Percentiles rank a stretch among this genome's conserved stretches.
Evolutionary conservation across 208 protist species (phyloP).

Genomic region (Leptomonas seymouri): DNA sequence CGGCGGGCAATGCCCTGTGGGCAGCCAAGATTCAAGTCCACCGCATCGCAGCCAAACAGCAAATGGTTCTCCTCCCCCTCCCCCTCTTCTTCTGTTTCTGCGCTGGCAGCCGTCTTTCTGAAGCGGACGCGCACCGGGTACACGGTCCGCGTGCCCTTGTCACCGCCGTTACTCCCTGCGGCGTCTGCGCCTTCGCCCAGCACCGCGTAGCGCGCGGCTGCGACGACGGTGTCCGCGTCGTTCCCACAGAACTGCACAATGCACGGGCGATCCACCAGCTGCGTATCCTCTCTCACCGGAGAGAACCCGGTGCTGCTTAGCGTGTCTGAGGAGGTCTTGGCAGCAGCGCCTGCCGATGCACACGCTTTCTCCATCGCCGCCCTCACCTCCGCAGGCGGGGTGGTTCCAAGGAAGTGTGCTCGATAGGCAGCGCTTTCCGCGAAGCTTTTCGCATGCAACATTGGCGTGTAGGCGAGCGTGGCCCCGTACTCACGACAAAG

Average conservation of each 20-base stretch:
- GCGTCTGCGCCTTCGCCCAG: slow-evolving; percentile 40
- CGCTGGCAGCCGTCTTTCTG: background rate
- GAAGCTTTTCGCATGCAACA: slow-evolving; percentile 85
- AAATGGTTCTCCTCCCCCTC: background rate
- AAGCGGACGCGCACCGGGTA: slow-evolving; percentile 12
- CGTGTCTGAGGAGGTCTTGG: no score
- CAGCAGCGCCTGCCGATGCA: background rate
- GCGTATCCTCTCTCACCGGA: background rate
- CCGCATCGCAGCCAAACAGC: slow-evolving; percentile 77
- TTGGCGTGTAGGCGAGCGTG: slow-evolving; percentile 87
- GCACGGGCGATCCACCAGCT: slow-evolving; percentile 68
- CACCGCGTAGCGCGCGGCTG: slow-evolving; percentile 60
- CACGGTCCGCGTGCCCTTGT: background rate
- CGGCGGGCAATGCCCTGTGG: slow-evolving; percentile 93
- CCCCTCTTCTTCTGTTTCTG: background rate
- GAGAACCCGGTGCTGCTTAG: background rate
- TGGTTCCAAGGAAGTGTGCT: slow-evolving; percentile 56
- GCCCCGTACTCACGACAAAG: slow-evolving; percentile 86
- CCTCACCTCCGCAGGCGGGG: slow-evolving; percentile 28
- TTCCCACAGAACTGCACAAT: slow-evolving; percentile 91
- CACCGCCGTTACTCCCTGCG: background rate
- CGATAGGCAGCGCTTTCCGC: slow-evolving; percentile 60
- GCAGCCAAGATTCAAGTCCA: slow-evolving; percentile 93
- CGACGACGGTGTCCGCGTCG: slow-evolving; percentile 65
- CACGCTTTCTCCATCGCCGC: slow-evolving; percentile 9